A percentile compares a stretch with the other conserved stretches of the same genome.
Evolutionary conservation across 306 rosid species (phyloP).

Genomic region (Castanea mollissima): DNA sequence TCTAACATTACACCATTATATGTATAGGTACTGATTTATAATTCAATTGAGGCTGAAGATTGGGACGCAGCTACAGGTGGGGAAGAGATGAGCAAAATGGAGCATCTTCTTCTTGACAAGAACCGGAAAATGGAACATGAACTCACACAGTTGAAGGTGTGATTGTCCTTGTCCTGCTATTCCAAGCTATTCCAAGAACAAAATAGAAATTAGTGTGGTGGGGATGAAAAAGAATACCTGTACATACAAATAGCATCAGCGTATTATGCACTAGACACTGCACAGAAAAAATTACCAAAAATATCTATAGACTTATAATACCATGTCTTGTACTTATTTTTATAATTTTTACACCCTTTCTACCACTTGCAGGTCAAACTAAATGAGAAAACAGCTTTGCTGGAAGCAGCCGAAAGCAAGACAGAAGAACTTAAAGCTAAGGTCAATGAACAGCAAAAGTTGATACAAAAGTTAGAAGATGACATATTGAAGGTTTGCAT

Average conservation of each 20-base stretch:
- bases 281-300: not conserved
- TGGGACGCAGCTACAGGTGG: conserved; percentile 97
- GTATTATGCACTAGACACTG: not conserved
- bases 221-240: not conserved
- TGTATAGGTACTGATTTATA: conserved; percentile 89
- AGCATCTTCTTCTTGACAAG: conserved; percentile 98
- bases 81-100: conserved; percentile 99
- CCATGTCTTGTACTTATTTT: not conserved
- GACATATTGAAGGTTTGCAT: conserved; percentile 82
- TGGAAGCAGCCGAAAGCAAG: conserved; percentile 75
- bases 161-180: not conserved
- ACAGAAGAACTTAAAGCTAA: conserved; percentile 59
- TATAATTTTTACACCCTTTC: conserved; percentile 27
- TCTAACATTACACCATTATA: conserved; percentile 26
- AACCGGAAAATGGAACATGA: conserved; percentile 98
- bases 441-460: conserved; percentile 73
- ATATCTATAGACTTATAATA: not conserved
- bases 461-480: conserved; percentile 96
- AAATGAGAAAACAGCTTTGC: conserved; percentile 65
- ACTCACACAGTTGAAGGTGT: conserved; percentile 87
- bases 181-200: not conserved
- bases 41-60: conserved; percentile 98
- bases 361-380: conserved; percentile 61
- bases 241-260: not conserved
- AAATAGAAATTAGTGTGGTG: not conserved